Evolutionary conservation across 169 alveolate genomes (phyloP).

Genomic region (Cryptosporidium xiaoi): DNA sequence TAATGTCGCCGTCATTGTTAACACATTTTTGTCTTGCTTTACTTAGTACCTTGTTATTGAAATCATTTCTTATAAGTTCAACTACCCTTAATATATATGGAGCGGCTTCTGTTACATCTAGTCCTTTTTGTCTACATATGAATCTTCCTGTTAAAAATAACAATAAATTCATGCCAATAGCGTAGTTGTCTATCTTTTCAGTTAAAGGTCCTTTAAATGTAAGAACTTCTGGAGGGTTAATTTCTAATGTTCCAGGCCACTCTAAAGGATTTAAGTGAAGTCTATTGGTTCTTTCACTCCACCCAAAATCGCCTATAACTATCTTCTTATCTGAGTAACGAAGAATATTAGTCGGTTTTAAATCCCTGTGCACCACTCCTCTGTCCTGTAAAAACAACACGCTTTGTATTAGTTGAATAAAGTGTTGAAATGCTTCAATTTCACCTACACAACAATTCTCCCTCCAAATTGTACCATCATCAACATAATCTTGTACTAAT

Average conservation of each 20-base stretch:
- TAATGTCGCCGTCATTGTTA: too few species aligned
- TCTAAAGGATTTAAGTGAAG: conserved; percentile 80
- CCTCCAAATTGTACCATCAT: conserved; percentile 86
- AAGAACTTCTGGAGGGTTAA: conserved; percentile 86
- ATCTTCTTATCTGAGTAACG: conserved; percentile 77
- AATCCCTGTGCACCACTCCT: conserved; percentile 82
- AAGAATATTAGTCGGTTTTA: conserved; percentile 85
- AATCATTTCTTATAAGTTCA: conserved; percentile 79
- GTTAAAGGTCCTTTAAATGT: conserved; percentile 85
- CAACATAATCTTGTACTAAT: conserved; percentile 83
- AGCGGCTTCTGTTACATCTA: conserved; percentile 85
- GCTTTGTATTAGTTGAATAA: conserved; percentile 84
- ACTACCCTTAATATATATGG: conserved; percentile 81
- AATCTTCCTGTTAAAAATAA: conserved; percentile 85
- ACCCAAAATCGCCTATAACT: conserved; percentile 85
- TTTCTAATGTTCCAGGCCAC: conserved; percentile 89
- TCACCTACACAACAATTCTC: conserved; percentile 80
- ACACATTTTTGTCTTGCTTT: conserved; percentile 49
- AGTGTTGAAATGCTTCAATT: conserved; percentile 82
- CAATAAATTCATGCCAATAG: conserved; percentile 84
- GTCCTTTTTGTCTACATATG: conserved; percentile 84
- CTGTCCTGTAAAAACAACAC: conserved; percentile 82
- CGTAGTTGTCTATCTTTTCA: conserved; percentile 85
- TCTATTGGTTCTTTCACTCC: conserved; percentile 82
- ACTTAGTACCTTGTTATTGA: conserved; percentile 80